Evolutionary conservation across 2,329 filamentous ascomycete species (phyloP), one percentile per base, ranked within the genome.

Genomic region (Scytalidium sp.): DNA sequence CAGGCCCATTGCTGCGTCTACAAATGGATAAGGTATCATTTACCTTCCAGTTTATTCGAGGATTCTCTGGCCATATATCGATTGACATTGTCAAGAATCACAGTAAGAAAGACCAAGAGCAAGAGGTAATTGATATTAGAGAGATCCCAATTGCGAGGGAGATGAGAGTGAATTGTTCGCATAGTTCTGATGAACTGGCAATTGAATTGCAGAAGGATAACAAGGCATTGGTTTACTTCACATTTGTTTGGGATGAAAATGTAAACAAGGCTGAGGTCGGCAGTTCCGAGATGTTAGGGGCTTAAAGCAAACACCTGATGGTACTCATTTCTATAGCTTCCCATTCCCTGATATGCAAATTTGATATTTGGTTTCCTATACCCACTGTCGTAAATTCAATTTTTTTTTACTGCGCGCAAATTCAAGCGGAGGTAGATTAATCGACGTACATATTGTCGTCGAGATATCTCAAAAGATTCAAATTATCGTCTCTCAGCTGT

Each of bases 81-180:
- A n/a, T 54, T 43, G 25, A 49, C n/a, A 25, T 22, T 13, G 40
- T 22, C 20, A 43, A 51, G 25, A 43, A 51, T 22, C 9, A 13
- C 32, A 23, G 8, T 41, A 19, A 3, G 11, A 32, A 19, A n/a
- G 21, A 23, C 19, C 20, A 25, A 39, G 41, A 39, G 2, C 23
- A 43, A 47, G 23, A 47, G 4, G 22, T 39, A 36, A 29, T 57
- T 29, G 17, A 54, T 2, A 36, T 53, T 19, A 25, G 48, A 20
- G 46, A 54, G 42, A 56, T 57, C 43, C 53, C 51, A 19, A 57
- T 47, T 9, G 43, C 39, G 15, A 40, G 29, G 9, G 54, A 55
- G 19, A 27, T 56, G 17, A 21, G 49, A 41, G 19, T 57, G 17
- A 17, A 39, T 25, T 49, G 50, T 29, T 29, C 22, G n/a, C 13